Percentiles rank a stretch among this genome's conserved stretches.
These are phyloP conservation scores for Conticribra guillardii DNA, from an alignment of 108 stramenopile genomes.

Conservation along the genomic window DNA sequence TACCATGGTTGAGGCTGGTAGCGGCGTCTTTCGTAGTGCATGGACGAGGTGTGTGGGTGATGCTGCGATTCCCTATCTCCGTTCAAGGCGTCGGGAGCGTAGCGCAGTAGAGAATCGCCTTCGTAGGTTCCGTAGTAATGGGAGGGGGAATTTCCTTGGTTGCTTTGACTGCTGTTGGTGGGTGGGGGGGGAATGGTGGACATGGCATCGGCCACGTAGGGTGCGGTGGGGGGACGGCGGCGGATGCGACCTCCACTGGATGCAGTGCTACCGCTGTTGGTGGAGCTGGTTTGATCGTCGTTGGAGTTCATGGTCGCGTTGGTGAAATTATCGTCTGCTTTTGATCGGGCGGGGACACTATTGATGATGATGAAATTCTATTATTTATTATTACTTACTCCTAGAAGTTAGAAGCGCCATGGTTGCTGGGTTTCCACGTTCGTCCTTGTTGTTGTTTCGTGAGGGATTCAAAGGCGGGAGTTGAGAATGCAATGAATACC, in stretches of 20 bases:
- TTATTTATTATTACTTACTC: no score
- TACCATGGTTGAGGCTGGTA: conserved; percentile 18
- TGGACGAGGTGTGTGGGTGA: not conserved
- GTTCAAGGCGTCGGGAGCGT: conserved; percentile 14
- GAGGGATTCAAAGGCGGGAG: no score
- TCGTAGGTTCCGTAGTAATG: conserved; percentile 32
- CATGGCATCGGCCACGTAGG: not conserved
- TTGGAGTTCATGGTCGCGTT: no score
- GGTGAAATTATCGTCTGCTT: no score
- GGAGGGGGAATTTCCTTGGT: conserved; percentile 5
- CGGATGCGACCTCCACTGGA: conserved; percentile 7
- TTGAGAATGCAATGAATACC: no score
- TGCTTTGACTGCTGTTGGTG: no score
- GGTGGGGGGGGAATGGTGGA: not conserved
- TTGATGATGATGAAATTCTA: no score
- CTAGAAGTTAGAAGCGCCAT: no score
- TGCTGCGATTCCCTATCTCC: not conserved
- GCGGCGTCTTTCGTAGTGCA: conserved; percentile 7
- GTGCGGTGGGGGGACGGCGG: conserved; percentile 19
- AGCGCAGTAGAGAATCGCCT: conserved; percentile 23
- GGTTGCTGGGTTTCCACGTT: no score
- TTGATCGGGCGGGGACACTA: no score
- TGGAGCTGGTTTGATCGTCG: not conserved
- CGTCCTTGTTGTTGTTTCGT: no score
- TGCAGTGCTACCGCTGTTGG: not conserved